Base-by-base conservation (phyloP, 768 basidiomycete genomes). In the Russula olivacea region DNA sequence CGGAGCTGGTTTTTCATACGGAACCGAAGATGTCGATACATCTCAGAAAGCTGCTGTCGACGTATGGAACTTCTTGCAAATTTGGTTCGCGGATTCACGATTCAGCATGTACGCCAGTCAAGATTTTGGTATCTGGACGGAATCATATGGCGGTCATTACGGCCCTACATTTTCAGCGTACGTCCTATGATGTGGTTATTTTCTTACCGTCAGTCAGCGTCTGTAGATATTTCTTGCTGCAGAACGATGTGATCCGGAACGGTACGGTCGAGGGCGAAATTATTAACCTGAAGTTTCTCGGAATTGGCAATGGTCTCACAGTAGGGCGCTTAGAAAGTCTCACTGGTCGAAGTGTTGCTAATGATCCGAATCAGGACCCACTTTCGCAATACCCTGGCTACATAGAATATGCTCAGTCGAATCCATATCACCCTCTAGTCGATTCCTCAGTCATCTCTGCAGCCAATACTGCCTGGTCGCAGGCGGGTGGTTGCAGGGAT, bases 1-100 rank as follows among this genome's bases (percentile, higher is more conserved):
- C 17, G 84, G 84, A 14, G 80, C 80, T 10, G 85, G 85, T 32
- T 87, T 85, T 74, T 86, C 84, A 2, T 77, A 86, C 68, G 84
- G 84, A 6, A 75, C 74, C 12, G 68, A 75, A 40, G 74, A 70
- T 10, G 82, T 84, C 48, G 77, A 78, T 15, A 84, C 81, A 8
- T 82, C 83, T 10, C 74, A 78, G 60, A 69, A 76, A 57, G 84
- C 84, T 2, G 85, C 85, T 0, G 68, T 74, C 11, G 84, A 85
- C 65, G 71, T 85, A 9, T 87, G 84, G 84, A 76, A 72, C 66
- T 83, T 86, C 75, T 71, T 87, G 68, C 85, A 86, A 72, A 82
- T 86, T 17, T 86, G 83, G 72, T 76, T 87, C 55, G 70, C 74
- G 0, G 84, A 87, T 68, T 68, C 77, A 2, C 78, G 79, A 63